Conservation (phyloP, 805 yeast genomes). For the Groenewaldozyma salmanticensis region DNA sequence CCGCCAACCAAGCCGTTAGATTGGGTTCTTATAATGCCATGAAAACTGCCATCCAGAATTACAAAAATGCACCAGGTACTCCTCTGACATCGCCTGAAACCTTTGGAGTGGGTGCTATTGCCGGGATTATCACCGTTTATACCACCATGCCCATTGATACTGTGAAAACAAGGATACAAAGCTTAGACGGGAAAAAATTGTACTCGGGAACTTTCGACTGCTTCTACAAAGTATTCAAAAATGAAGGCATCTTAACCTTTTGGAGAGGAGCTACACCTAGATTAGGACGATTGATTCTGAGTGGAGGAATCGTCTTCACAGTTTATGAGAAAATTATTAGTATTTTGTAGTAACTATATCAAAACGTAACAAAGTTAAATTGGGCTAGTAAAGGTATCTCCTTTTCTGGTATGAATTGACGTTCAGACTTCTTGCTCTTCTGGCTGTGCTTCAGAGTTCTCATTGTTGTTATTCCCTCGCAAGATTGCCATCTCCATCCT, state of each 20-base stretch:
- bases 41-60: constrained; percentile 66
- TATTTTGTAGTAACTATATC: constrained; percentile 19
- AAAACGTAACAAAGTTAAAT: background rate
- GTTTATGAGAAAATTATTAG: constrained; percentile 84
- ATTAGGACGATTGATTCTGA: constrained; percentile 78
- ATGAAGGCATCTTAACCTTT: constrained; percentile 84
- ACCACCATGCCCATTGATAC: constrained; percentile 94
- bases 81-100: constrained; percentile 75
- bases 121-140: constrained; percentile 84
- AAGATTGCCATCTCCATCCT: constrained; percentile 59
- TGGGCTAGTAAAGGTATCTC: background rate
- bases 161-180: constrained; percentile 95
- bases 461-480: constrained; percentile 5
- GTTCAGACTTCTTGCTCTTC: too few species aligned
- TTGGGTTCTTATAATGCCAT: constrained; percentile 87
- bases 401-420: too few species aligned
- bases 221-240: constrained; percentile 64
- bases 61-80: constrained; percentile 55
- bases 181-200: constrained; percentile 62
- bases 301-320: constrained; percentile 97
- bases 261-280: constrained; percentile 99
- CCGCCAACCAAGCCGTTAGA: constrained; percentile 90
- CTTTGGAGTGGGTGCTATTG: constrained; percentile 80
- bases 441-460: constrained; percentile 4
- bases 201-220: constrained; percentile 76